These are phyloP conservation scores for Xylaria sp. DNA, from an alignment of 2,329 filamentous ascomycete species.

Conservation along the genomic window DNA sequence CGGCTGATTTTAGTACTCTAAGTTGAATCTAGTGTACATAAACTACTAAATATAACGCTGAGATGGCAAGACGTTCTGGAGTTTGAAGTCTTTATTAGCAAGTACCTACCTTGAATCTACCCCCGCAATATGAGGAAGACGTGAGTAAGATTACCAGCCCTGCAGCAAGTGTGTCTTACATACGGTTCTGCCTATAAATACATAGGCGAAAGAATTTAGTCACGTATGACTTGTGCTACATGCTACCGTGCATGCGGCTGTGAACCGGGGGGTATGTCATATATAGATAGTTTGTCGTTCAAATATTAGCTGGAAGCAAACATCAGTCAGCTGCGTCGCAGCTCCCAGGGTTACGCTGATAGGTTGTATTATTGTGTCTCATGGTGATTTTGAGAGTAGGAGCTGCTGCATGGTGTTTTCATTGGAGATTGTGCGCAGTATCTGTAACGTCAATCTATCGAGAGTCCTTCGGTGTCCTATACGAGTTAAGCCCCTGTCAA, in stretches of 20 bases:
- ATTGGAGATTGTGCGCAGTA: background rate
- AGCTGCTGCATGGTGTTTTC: background rate
- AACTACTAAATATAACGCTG: background rate
- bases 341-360: background rate
- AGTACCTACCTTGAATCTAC: slow-evolving; percentile 6
- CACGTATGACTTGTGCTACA: slow-evolving; percentile 7
- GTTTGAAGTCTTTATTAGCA: background rate
- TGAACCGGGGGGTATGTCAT: background rate
- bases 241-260: slow-evolving; percentile 13
- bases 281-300: background rate
- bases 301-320: background rate
- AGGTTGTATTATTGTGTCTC: background rate
- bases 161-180: slow-evolving; percentile 6
- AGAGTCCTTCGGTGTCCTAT: background rate
- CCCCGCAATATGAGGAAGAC: background rate
- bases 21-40: background rate
- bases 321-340: background rate
- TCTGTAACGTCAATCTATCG: background rate
- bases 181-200: slow-evolving; percentile 21
- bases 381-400: background rate
- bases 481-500: background rate
- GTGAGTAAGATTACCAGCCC: slow-evolving; percentile 1
- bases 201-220: slow-evolving; percentile 16
- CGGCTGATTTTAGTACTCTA: background rate
- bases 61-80: background rate